Evolutionary conservation across 2,329 filamentous ascomycete species (phyloP), one percentile per base, ranked within the genome.

Genomic region (Simplicillium aogashimaense): DNA sequence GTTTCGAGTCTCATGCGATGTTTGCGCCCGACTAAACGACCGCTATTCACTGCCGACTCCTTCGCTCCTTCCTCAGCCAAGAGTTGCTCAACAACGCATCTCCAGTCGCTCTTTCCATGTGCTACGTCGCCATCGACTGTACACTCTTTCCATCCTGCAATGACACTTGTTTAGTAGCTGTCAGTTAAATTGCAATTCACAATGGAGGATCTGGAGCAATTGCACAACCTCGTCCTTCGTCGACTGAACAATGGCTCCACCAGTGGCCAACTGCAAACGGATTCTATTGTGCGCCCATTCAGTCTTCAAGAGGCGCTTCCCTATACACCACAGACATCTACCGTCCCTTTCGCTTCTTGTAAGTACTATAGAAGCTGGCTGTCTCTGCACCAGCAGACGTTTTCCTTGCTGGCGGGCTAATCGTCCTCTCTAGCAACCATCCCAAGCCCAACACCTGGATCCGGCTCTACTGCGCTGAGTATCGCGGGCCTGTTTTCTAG

Each of bases 311-410:
- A 92, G 54, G 85, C 85, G 25, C 68, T 92, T 35, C 83, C 84
- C n/a, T 89, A 81, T 61, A 86, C 85, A 38, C 86, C 86, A 17
- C 81, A 90, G 56, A 85, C 81, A 37, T 87, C 84, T 3, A 82
- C 89, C 37, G 72, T 86, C 39, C 85, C 86, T 3, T 86, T 90
- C 59, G 77, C 83, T 57, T 75, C 83, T 49, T 79, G 86, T 88
- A 61, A 47, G 68, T 53, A 9, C 20, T 25, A 25, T 39, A 8
- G 35, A 17, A 35, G 36, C 36, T 17, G 30, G 29, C 14, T 28
- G 14, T 38, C 30, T 33, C 20, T 25, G 6, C 20, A 25, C 9
- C 20, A 5, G 20, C 5, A 9, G 20, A 9, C 5, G 20, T 25
- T 25, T 25, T 9, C 9, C 6, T 25, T 6, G 20, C 20, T 25